Percentiles rank a stretch among this genome's conserved stretches.
Evolutionary conservation across 2,329 filamentous ascomycete species (phyloP).

Genomic region (Sordariomycetes sp.): DNA sequence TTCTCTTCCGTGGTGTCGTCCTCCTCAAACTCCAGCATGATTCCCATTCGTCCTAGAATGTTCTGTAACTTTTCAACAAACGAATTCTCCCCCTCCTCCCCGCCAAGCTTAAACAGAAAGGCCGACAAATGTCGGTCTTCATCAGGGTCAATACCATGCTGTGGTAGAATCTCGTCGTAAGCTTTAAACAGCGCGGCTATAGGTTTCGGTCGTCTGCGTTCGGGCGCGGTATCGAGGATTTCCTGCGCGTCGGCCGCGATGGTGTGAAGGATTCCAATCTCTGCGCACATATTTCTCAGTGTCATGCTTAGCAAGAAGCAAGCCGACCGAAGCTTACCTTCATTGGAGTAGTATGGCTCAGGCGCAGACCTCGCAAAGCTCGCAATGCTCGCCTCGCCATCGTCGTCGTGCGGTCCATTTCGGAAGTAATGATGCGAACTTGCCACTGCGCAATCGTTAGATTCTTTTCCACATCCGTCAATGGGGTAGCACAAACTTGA

Average conservation of each 20-base stretch:
- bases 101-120: slow-evolving; percentile 71
- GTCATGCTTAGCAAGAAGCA: no score
- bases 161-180: slow-evolving; percentile 67
- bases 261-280: slow-evolving; percentile 69
- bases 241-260: slow-evolving; percentile 66
- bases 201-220: slow-evolving; percentile 52
- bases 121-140: slow-evolving; percentile 68
- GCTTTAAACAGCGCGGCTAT: slow-evolving; percentile 73
- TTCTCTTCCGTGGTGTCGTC: slow-evolving; percentile 15
- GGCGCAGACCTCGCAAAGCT: slow-evolving; percentile 16
- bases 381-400: slow-evolving; percentile 15
- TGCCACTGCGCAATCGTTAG: slow-evolving; percentile 7
- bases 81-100: slow-evolving; percentile 44
- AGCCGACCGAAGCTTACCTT: no score
- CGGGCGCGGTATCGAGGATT: slow-evolving; percentile 45
- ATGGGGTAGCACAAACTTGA: slow-evolving; percentile 11
- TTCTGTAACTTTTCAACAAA: slow-evolving; percentile 63
- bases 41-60: slow-evolving; percentile 60
- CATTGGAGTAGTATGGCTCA: slow-evolving; percentile 47
- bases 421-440: slow-evolving; percentile 1
- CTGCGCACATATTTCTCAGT: no score
- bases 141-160: slow-evolving; percentile 61
- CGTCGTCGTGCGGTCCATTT: slow-evolving; percentile 10
- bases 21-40: slow-evolving; percentile 56
- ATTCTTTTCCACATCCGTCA: background rate